Evolutionary conservation across 2,329 filamentous ascomycete genomes (phyloP).

Genomic region (Leptographium wingfieldii): DNA sequence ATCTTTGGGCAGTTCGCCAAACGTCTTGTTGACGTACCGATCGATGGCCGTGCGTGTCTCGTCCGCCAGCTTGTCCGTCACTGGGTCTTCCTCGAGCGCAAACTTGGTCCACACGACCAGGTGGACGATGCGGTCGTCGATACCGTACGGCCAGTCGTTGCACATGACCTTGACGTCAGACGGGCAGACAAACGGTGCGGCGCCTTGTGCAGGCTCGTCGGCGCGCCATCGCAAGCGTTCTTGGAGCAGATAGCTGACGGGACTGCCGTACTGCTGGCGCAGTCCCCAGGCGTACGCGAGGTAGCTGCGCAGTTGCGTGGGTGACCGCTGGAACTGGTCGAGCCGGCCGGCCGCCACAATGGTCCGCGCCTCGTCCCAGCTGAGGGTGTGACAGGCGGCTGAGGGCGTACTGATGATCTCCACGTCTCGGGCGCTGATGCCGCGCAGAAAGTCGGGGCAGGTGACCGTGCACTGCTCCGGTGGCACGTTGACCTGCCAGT

Average conservation of each 20-base stretch:
- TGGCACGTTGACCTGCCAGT: conserved; percentile 76
- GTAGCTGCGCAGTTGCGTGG: conserved; percentile 69
- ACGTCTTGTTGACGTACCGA: conserved; percentile 54
- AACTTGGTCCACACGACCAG: conserved; percentile 93
- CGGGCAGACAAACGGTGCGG: conserved; percentile 29
- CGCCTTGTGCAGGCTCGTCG: conserved; percentile 23
- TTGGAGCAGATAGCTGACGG: conserved; percentile 63
- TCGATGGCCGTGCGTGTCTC: conserved; percentile 53
- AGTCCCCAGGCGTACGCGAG: conserved; percentile 55
- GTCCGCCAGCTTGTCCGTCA: conserved; percentile 54
- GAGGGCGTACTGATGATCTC: conserved; percentile 61
- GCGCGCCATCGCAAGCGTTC: conserved; percentile 56
- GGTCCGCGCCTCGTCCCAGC: conserved; percentile 57
- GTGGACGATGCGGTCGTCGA: conserved; percentile 67
- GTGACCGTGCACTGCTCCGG: conserved; percentile 43
- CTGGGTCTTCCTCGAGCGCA: conserved; percentile 53
- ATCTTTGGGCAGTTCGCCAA: conserved; percentile 41
- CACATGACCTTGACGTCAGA: conserved; percentile 60
- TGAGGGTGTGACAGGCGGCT: conserved; percentile 44
- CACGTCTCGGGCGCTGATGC: conserved; percentile 54
- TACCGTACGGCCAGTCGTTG: conserved; percentile 93
- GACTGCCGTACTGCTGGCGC: conserved; percentile 55
- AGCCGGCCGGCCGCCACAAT: conserved; percentile 56
- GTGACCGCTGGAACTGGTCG: conserved; percentile 62
- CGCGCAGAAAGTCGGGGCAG: conserved; percentile 60